phyloP scores from a whole-genome alignment of 2,329 filamentous ascomycete species.

The Fonsecaea nubica region DNA sequence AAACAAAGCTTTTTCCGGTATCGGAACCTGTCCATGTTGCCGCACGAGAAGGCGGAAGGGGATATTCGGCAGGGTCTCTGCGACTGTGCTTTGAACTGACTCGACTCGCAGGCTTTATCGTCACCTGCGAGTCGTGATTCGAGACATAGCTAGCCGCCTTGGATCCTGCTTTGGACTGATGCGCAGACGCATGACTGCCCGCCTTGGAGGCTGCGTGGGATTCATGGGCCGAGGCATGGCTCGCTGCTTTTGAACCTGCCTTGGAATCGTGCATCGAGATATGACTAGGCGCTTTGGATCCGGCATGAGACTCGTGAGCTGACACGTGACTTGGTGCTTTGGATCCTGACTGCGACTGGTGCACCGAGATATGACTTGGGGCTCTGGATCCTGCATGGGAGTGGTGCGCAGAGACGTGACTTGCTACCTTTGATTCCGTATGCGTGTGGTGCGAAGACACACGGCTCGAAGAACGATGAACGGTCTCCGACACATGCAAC shows the following conservation, averaged over 20 bases:
- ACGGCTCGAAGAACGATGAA: not conserved
- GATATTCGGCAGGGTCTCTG: conserved; percentile 28
- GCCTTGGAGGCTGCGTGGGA: conserved; percentile 18
- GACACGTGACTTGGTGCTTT: conserved; percentile 15
- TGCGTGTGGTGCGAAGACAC: conserved; percentile 4
- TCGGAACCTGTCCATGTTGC: conserved; percentile 37
- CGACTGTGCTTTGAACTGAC: conserved; percentile 9
- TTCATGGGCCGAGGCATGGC: not conserved
- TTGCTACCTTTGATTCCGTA: conserved; percentile 7
- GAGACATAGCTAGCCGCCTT: not conserved
- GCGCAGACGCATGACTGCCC: conserved; percentile 1
- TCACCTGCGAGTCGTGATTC: conserved; percentile 6
- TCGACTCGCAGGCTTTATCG: conserved; percentile 14
- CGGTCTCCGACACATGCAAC: conserved; percentile 24
- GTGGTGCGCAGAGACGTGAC: conserved; percentile 6
- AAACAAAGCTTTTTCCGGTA: conserved; percentile 26
- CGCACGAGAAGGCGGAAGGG: conserved; percentile 37
- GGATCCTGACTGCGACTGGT: conserved; percentile 15
- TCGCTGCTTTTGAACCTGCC: conserved; percentile 11
- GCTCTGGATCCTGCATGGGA: not conserved
- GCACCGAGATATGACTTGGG: not conserved
- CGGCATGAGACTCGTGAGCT: not conserved
- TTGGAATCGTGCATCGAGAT: conserved; percentile 7
- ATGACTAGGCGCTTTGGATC: not conserved
- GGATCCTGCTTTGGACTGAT: not conserved